A percentile compares a stretch with the other conserved stretches of the same genome.
phyloP scores from a whole-genome alignment of 305 asterid species.

The Fraxinus latifolia region DNA sequence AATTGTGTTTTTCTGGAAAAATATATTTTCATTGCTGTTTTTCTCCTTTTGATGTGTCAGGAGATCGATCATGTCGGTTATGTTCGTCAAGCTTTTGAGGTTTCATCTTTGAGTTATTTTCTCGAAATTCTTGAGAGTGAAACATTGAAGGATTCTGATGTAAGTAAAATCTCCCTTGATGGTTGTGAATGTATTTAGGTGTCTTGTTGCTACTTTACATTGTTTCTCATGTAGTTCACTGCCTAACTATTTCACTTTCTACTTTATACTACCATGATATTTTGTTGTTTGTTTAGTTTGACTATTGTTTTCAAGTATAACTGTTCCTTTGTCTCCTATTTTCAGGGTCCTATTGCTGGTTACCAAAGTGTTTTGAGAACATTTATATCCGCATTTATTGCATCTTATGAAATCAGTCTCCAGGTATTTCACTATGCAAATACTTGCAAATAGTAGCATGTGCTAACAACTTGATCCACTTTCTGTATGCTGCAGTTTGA shows the following conservation, averaged over 20 bases:
- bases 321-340: constrained; percentile 11
- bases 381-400: constrained; percentile 78
- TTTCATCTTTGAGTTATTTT: constrained; percentile 65
- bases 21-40: constrained; percentile 19
- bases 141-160: constrained; percentile 71
- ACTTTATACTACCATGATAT: neutral
- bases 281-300: constrained; percentile 2
- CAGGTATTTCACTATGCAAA: constrained; percentile 52
- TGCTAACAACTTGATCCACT: constrained; percentile 27
- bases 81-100: constrained; percentile 90
- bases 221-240: neutral
- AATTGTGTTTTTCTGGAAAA: constrained; percentile 10
- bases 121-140: constrained; percentile 74
- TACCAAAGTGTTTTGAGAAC: constrained; percentile 81
- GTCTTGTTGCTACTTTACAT: constrained; percentile 13
- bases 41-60: constrained; percentile 41
- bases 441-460: constrained; percentile 16
- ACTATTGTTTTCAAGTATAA: constrained; percentile 6
- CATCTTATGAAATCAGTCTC: constrained; percentile 84
- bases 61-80: constrained; percentile 80
- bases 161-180: constrained; percentile 38
- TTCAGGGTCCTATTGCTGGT: constrained; percentile 74
- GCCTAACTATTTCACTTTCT: constrained; percentile 9
- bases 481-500: constrained; percentile 55
- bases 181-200: constrained; percentile 2